A percentile compares a stretch with the other conserved stretches of the same genome.
Conservation (phyloP, 768 basidiomycete genomes). For the Xerocomus potaroensis region DNA sequence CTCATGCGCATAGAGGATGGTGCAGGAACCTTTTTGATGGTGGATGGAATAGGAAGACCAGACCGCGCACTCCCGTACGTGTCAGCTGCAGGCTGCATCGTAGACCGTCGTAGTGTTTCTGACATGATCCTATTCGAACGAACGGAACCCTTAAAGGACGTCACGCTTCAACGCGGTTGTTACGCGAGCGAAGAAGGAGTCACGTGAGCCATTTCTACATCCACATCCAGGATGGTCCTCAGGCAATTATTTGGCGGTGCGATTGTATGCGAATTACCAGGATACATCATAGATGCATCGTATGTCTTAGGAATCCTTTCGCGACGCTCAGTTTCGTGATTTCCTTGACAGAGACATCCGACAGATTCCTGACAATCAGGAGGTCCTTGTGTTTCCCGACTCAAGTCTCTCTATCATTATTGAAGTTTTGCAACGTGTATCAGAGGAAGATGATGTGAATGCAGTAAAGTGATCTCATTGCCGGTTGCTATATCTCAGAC, state of each 20-base stretch:
- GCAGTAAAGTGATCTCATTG: conserved; percentile 59
- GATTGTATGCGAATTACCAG: conserved; percentile 55
- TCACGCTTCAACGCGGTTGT: conserved; percentile 14
- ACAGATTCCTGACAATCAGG: conserved; percentile 92
- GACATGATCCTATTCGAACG: conserved; percentile 26
- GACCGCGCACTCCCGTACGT: conserved; percentile 51
- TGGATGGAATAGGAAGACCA: conserved; percentile 69
- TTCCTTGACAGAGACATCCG: conserved; percentile 49
- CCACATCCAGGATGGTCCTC: conserved; percentile 9
- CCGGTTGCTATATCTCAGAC: conserved; percentile 3
- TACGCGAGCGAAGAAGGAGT: conserved; percentile 2
- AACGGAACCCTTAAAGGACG: conserved; percentile 32
- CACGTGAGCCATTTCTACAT: conserved; percentile 20
- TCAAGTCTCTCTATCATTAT: conserved; percentile 74
- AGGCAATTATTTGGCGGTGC: conserved; percentile 78
- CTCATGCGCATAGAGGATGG: conserved; percentile 57
- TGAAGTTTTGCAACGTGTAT: conserved; percentile 78
- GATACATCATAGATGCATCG: conserved; percentile 77
- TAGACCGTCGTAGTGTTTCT: conserved; percentile 53
- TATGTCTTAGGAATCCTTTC: conserved; percentile 39
- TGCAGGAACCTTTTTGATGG: conserved; percentile 60
- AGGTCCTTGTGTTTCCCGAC: conserved; percentile 76
- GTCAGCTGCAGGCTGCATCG: conserved; percentile 52
- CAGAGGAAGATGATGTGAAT: conserved; percentile 46
- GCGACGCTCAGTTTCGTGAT: not conserved